Percentiles rank a stretch among this genome's conserved stretches.
These are phyloP conservation scores for Aspergillus steynii DNA, from an alignment of 495 filamentous ascomycete species.

Conservation along the genomic window DNA sequence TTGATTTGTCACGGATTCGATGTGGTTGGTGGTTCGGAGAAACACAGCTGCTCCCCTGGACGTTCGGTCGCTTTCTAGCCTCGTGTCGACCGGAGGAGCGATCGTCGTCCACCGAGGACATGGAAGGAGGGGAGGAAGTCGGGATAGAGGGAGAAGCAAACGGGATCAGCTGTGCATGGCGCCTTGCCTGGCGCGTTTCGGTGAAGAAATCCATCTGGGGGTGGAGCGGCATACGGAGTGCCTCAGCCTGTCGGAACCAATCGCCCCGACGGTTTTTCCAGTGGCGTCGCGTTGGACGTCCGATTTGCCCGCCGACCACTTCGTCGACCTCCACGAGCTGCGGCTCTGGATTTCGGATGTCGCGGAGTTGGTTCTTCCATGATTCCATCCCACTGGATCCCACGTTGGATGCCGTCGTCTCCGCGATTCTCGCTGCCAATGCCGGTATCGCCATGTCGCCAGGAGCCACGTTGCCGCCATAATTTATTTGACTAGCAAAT, in stretches of 20 bases:
- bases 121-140: no score
- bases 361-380: no score
- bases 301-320: background rate
- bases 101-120: background rate
- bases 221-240: background rate
- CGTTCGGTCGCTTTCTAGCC: background rate
- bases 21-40: background rate
- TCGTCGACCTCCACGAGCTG: background rate
- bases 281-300: background rate
- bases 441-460: no score
- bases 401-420: no score
- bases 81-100: background rate
- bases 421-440: no score
- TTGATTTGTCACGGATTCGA: background rate
- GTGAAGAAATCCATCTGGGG: background rate
- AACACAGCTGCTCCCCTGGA: background rate
- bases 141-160: background rate
- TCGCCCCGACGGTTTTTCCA: no score
- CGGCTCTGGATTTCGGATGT: no score
- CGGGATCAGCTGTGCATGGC: background rate
- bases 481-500: no score
- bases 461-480: no score
- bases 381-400: no score
- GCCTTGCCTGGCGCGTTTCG: no score
- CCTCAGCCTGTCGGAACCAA: no score